phyloP scores from a whole-genome alignment of 495 filamentous ascomycete genomes.

The Tuber microsphaerosporum region DNA sequence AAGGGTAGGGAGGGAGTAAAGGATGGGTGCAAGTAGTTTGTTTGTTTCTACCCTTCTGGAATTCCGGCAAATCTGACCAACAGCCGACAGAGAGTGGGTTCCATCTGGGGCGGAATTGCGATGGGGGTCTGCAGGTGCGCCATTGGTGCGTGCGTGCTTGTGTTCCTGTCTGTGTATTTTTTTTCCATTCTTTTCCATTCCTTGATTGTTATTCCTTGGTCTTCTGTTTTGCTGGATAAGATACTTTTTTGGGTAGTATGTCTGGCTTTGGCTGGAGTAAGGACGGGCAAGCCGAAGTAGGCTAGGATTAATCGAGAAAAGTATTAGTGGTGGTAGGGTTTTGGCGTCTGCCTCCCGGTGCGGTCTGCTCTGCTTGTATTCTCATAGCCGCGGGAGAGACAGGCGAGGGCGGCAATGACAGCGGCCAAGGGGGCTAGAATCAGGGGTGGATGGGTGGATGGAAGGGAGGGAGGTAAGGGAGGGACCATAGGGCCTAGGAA shows the following conservation, averaged over 20 bases:
- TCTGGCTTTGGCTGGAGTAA: background rate
- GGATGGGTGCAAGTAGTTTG: background rate
- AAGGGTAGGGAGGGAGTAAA: background rate
- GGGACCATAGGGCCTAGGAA: background rate
- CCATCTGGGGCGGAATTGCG: background rate
- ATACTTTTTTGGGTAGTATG: background rate
- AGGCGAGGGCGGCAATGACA: background rate
- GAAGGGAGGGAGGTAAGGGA: background rate
- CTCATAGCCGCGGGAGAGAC: background rate
- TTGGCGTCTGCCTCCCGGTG: background rate
- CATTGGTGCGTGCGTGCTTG: background rate
- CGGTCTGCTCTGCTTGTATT: background rate
- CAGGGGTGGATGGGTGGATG: background rate
- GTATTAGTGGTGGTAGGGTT: constrained; percentile 6
- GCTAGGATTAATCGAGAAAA: constrained; percentile 18
- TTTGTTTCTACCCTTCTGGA: background rate
- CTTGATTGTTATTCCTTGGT: background rate
- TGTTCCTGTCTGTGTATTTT: background rate
- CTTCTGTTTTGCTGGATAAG: background rate
- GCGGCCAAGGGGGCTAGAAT: background rate
- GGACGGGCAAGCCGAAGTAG: background rate
- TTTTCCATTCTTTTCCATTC: background rate
- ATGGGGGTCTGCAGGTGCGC: background rate
- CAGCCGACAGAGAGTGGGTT: background rate
- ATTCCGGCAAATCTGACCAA: constrained; percentile 1